These are phyloP conservation scores for Penicillium goetzii DNA, from an alignment of 495 filamentous ascomycete genomes.

Conservation along the genomic window DNA sequence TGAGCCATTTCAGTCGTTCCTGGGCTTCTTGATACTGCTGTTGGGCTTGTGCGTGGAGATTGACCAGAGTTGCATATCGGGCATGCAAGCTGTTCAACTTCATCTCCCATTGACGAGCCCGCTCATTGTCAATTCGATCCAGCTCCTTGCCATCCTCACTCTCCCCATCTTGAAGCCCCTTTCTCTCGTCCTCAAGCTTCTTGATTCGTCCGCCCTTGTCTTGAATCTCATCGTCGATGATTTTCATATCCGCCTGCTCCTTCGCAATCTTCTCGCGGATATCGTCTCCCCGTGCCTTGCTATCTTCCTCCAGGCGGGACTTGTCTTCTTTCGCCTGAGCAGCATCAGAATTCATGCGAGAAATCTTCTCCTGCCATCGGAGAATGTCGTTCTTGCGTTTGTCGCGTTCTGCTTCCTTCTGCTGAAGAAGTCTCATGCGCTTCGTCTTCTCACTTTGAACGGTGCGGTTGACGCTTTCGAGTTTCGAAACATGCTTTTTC, in stretches of 20 bases:
- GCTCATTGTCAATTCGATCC: slow-evolving; percentile 58
- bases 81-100: slow-evolving; percentile 52
- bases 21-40: slow-evolving; percentile 58
- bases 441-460: slow-evolving; percentile 78
- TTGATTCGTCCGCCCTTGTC: slow-evolving; percentile 65
- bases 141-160: slow-evolving; percentile 54
- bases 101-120: slow-evolving; percentile 59
- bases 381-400: slow-evolving; percentile 63
- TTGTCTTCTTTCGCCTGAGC: slow-evolving; percentile 54
- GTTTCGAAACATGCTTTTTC: slow-evolving; percentile 65
- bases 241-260: slow-evolving; percentile 57
- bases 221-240: slow-evolving; percentile 64
- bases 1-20: slow-evolving; percentile 55
- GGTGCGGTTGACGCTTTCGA: slow-evolving; percentile 82
- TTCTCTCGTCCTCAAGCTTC: slow-evolving; percentile 62
- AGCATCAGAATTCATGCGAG: slow-evolving; percentile 52
- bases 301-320: slow-evolving; percentile 46
- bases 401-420: slow-evolving; percentile 64
- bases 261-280: slow-evolving; percentile 55
- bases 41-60: slow-evolving; percentile 52
- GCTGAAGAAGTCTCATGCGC: slow-evolving; percentile 69
- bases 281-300: slow-evolving; percentile 50
- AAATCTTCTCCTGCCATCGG: slow-evolving; percentile 60
- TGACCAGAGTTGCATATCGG: slow-evolving; percentile 55
- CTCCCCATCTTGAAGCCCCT: slow-evolving; percentile 50